A percentile compares a stretch with the other conserved stretches of the same genome.
These are phyloP conservation scores for Kuraishia hungarica DNA, from an alignment of 805 yeast genomes.

Conservation along the genomic window DNA sequence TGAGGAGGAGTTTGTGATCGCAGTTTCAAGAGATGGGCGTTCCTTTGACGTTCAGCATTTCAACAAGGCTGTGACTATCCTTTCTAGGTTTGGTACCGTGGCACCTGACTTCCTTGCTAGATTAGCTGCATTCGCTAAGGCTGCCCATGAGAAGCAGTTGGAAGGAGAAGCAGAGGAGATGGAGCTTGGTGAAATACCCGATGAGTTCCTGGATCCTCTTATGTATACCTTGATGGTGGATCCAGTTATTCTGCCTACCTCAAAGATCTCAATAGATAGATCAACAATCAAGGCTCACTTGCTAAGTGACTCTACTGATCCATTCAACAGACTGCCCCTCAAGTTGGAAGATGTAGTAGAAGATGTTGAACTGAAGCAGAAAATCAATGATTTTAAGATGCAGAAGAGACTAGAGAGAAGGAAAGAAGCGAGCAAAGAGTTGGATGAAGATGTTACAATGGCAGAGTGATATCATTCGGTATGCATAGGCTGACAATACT, in stretches of 20 bases:
- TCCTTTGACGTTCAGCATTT: constrained; percentile 69
- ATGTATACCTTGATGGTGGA: constrained; percentile 95
- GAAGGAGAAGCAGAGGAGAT: constrained; percentile 75
- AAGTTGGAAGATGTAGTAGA: constrained; percentile 83
- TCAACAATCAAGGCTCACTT: constrained; percentile 90
- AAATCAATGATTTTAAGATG: constrained; percentile 50
- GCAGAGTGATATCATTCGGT: not conserved
- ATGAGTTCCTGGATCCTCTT: constrained; percentile 92
- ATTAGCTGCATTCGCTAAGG: constrained; percentile 47
- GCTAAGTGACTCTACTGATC: constrained; percentile 92
- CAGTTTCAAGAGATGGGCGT: constrained; percentile 88
- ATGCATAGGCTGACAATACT: not conserved
- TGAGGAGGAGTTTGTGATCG: constrained; percentile 58
- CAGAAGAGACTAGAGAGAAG: constrained; percentile 22
- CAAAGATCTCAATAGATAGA: constrained; percentile 78
- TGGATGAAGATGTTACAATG: constrained; percentile 18
- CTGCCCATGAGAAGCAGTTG: constrained; percentile 52
- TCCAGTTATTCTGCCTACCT: constrained; percentile 90
- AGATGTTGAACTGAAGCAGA: constrained; percentile 55
- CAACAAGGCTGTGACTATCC: constrained; percentile 59
- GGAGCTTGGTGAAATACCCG: constrained; percentile 91
- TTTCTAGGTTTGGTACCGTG: constrained; percentile 46
- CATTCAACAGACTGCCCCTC: constrained; percentile 90
- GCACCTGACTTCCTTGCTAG: constrained; percentile 39
- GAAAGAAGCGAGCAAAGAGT: constrained; percentile 5